phyloP scores from a whole-genome alignment of 2,329 filamentous ascomycete genomes.

The Coniochaeta prunicola region DNA sequence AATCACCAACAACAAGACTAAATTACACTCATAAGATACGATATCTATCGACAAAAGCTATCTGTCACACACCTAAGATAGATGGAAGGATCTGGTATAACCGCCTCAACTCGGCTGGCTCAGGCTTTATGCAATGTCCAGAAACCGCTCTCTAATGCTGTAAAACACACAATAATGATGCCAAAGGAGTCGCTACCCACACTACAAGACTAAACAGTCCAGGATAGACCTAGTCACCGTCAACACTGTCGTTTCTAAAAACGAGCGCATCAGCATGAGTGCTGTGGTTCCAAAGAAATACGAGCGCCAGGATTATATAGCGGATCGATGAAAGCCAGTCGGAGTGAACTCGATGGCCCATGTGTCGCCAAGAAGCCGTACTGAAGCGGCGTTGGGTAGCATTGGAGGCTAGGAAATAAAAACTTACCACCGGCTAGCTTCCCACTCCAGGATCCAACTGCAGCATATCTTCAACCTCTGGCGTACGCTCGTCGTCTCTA shows the following conservation, averaged over 20 bases:
- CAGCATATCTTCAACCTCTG: conserved; percentile 78
- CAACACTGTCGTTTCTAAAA: conserved; percentile 1
- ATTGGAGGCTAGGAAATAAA: not conserved
- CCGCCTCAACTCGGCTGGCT: not conserved
- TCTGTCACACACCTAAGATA: not conserved
- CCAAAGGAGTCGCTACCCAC: not conserved
- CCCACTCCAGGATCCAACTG: conserved; percentile 68
- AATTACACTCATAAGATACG: not conserved
- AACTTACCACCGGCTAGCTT: conserved; percentile 63
- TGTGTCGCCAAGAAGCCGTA: not conserved
- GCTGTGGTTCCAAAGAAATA: not conserved
- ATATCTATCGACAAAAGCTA: not conserved
- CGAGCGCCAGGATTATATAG: not conserved
- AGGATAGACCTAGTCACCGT: not conserved
- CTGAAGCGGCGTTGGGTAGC: not conserved
- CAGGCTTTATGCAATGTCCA: not conserved
- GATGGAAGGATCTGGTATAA: not conserved
- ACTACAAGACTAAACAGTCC: not conserved
- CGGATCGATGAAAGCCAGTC: not conserved
- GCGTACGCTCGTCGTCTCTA: conserved; percentile 68
- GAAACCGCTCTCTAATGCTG: not conserved
- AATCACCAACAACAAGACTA: not conserved
- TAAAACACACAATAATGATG: not conserved
- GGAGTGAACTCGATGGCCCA: not conserved
- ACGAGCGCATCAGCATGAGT: not conserved